Evolutionary conservation across 495 filamentous ascomycete species (phyloP).

Genomic region (Penicillium riverlandense): DNA sequence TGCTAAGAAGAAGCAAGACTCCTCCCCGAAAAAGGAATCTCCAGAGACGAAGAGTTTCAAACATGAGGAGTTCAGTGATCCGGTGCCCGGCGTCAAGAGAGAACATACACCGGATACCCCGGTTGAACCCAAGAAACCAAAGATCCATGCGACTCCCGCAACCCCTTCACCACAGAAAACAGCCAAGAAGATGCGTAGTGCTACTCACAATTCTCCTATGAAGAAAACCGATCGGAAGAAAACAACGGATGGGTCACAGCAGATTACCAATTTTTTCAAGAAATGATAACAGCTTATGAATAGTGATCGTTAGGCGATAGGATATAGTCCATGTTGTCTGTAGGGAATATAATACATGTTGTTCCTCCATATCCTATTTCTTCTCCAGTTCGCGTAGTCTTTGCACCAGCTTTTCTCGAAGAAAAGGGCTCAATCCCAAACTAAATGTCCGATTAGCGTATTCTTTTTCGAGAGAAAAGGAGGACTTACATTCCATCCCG

Average conservation of each 20-base stretch:
- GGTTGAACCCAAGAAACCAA: constrained; percentile 22
- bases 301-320: no score
- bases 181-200: constrained; percentile 23
- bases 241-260: constrained; percentile 55
- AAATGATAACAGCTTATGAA: constrained; percentile 30
- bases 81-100: constrained; percentile 49
- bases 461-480: background rate
- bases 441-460: constrained; percentile 22
- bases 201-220: constrained; percentile 37
- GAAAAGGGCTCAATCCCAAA: constrained; percentile 49
- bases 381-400: constrained; percentile 30
- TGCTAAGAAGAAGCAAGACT: constrained; percentile 32
- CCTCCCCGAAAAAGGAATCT: constrained; percentile 6
- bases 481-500: constrained; percentile 53
- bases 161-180: constrained; percentile 20
- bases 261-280: constrained; percentile 81
- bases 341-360: no score
- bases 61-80: constrained; percentile 38
- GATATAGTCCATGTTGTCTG: no score
- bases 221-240: constrained; percentile 42
- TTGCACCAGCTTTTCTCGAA: constrained; percentile 50
- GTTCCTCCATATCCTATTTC: background rate
- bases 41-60: constrained; percentile 13
- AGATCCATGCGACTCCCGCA: constrained; percentile 6
- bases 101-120: constrained; percentile 35